Percentiles rank a stretch among this genome's conserved stretches.
Conservation (phyloP, 2,329 filamentous ascomycete species). For the Leptographium flavum region DNA sequence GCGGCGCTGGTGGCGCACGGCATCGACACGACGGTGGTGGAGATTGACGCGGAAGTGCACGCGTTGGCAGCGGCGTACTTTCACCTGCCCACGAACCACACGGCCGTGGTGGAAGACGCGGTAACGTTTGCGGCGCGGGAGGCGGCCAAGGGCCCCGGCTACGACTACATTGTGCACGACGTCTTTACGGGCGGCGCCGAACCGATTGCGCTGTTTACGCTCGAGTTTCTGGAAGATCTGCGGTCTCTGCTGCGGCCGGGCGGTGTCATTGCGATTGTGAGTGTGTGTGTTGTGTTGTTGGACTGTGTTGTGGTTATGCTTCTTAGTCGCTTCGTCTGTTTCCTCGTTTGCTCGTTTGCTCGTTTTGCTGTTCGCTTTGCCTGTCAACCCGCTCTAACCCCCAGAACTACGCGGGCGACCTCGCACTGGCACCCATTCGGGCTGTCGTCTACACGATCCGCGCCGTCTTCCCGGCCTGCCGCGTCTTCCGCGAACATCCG, state of each 20-base stretch:
- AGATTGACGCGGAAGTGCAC: conserved; percentile 84
- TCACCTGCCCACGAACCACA: conserved; percentile 61
- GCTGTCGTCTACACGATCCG: conserved; percentile 73
- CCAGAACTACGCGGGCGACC: conserved; percentile 89
- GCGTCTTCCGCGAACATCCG: conserved; percentile 71
- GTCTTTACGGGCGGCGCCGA: conserved; percentile 96
- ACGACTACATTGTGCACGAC: conserved; percentile 92
- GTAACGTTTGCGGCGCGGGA: conserved; percentile 47
- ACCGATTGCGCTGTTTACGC: conserved; percentile 74
- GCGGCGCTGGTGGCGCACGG: conserved; percentile 76
- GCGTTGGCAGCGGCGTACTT: conserved; percentile 77
- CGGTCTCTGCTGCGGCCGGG: conserved; percentile 56
- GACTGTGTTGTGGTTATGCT: no score
- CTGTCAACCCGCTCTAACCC: neutral
- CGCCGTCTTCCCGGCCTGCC: conserved; percentile 74
- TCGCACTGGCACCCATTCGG: conserved; percentile 59
- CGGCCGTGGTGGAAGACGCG: conserved; percentile 69
- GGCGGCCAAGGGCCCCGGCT: conserved; percentile 33
- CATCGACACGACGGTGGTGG: conserved; percentile 84
- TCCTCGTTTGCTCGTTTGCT: neutral
- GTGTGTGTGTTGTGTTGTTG: conserved; percentile 17
- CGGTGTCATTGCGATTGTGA: conserved; percentile 77
- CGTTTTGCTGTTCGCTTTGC: neutral
- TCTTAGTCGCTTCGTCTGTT: no score
- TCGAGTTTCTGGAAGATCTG: conserved; percentile 65